phyloP scores from a whole-genome alignment of 441 rosid genomes.

The Eutrema salsugineum region DNA sequence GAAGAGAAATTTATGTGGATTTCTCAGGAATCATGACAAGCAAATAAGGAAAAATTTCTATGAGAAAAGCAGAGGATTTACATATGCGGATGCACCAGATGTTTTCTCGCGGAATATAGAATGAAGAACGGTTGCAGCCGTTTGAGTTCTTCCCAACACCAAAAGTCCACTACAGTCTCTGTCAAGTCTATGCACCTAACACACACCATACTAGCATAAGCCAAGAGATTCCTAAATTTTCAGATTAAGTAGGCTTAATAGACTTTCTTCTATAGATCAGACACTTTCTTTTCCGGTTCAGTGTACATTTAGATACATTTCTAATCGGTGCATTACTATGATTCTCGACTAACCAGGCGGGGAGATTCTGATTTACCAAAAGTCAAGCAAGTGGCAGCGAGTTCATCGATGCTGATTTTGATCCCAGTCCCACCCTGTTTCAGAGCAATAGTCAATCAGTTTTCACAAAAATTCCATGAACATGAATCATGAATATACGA shows the following conservation, averaged over 20 bases:
- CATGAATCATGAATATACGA: neutral
- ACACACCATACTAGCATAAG: slow-evolving; percentile 12
- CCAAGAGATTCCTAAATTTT: neutral
- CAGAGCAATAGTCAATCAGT: neutral
- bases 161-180: slow-evolving; percentile 90
- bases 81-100: slow-evolving; percentile 57
- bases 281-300: neutral
- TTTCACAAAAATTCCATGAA: slow-evolving; percentile 5
- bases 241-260: neutral
- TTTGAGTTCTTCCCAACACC: slow-evolving; percentile 92
- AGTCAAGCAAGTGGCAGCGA: slow-evolving; percentile 66
- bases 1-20: neutral
- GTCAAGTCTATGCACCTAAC: slow-evolving; percentile 93
- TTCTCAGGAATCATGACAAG: neutral
- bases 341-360: slow-evolving; percentile 65
- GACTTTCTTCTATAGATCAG: neutral
- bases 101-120: slow-evolving; percentile 90
- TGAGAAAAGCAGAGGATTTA: slow-evolving; percentile 23
- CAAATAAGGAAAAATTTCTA: neutral
- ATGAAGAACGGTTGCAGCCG: slow-evolving; percentile 73
- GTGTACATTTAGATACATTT: neutral
- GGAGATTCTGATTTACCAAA: slow-evolving; percentile 68
- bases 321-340: neutral
- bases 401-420: slow-evolving; percentile 75
- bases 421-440: slow-evolving; percentile 85